Percentiles rank a stretch among this genome's conserved stretches.
These are phyloP conservation scores for Odontarrhena argentea DNA, from an alignment of 345 rosid species.

Conservation along the genomic window DNA sequence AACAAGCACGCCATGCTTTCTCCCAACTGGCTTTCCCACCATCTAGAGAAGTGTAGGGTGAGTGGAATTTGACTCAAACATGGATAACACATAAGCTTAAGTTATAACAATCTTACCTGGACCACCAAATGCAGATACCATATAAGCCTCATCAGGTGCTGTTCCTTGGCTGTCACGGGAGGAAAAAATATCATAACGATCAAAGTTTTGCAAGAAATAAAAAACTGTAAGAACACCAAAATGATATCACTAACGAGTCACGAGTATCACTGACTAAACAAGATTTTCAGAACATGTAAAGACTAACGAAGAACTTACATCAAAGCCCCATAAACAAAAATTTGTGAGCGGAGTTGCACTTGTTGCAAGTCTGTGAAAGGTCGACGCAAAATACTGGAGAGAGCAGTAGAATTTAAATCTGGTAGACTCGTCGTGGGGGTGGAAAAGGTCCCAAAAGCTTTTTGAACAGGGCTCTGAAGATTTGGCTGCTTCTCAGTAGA, in stretches of 20 bases:
- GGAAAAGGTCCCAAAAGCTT: constrained; percentile 56
- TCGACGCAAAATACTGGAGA: constrained; percentile 63
- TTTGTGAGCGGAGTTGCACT: constrained; percentile 99
- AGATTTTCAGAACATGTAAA: constrained; percentile 17
- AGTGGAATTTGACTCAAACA: constrained; percentile 15
- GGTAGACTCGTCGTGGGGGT: constrained; percentile 60
- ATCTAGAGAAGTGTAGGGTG: constrained; percentile 53
- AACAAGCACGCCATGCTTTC: constrained; percentile 68
- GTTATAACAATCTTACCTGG: constrained; percentile 54
- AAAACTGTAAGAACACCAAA: constrained; percentile 5
- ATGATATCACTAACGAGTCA: constrained; percentile 3
- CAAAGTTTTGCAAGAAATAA: constrained; percentile 28
- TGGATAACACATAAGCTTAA: constrained; percentile 27
- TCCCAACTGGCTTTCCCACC: constrained; percentile 87
- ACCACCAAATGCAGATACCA: constrained; percentile 98
- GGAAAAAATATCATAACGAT: constrained; percentile 3
- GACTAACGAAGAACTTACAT: constrained; percentile 60
- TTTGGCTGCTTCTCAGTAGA: constrained; percentile 61
- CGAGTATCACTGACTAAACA: constrained; percentile 21
- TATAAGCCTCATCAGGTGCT: constrained; percentile 92
- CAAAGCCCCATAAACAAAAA: constrained; percentile 94
- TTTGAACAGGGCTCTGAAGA: constrained; percentile 50
- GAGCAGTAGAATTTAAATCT: constrained; percentile 65
- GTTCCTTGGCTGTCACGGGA: constrained; percentile 75
- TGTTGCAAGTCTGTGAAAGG: constrained; percentile 97